phyloP scores from a whole-genome alignment of 352 stramenopile genomes.

The Phytophthora citricola region DNA sequence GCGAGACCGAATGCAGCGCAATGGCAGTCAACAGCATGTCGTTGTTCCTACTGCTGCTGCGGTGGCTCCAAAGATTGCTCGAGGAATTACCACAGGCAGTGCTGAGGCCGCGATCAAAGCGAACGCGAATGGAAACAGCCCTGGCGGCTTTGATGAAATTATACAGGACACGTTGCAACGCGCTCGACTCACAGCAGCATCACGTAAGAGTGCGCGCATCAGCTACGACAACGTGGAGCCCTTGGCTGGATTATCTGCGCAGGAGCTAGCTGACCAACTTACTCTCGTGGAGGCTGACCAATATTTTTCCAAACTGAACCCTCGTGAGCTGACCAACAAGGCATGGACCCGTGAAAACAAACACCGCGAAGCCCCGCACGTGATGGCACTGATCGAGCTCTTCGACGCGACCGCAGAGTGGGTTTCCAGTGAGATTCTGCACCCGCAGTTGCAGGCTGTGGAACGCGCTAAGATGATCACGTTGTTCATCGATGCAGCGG shows the following conservation, averaged over 20 bases:
- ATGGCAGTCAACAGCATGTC: constrained; percentile 20
- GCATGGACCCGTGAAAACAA: constrained; percentile 87
- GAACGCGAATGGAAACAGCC: constrained; percentile 19
- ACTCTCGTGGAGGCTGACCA: constrained; percentile 83
- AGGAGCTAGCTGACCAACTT: constrained; percentile 83
- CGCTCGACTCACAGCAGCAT: constrained; percentile 53
- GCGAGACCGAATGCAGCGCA: constrained; percentile 26
- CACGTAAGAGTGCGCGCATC: constrained; percentile 67
- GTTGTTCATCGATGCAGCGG: constrained; percentile 85
- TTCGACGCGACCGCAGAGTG: constrained; percentile 87
- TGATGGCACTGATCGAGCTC: constrained; percentile 87
- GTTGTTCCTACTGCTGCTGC: constrained; percentile 29
- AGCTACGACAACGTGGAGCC: constrained; percentile 86
- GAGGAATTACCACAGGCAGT: constrained; percentile 74
- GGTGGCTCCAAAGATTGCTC: constrained; percentile 63
- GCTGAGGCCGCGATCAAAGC: constrained; percentile 41
- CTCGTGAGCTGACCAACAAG: constrained; percentile 88
- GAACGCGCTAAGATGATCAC: constrained; percentile 85
- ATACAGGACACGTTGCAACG: constrained; percentile 82
- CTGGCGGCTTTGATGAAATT: constrained; percentile 52
- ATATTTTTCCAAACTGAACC: constrained; percentile 73
- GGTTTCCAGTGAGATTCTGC: constrained; percentile 90
- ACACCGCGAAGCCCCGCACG: constrained; percentile 78
- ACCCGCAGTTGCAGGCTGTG: constrained; percentile 81
- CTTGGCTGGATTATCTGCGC: constrained; percentile 61